Percentiles rank a stretch among this genome's conserved stretches.
These are phyloP conservation scores for Trichosporon faecale DNA, from an alignment of 1,284 basidiomycete species.

Conservation along the genomic window DNA sequence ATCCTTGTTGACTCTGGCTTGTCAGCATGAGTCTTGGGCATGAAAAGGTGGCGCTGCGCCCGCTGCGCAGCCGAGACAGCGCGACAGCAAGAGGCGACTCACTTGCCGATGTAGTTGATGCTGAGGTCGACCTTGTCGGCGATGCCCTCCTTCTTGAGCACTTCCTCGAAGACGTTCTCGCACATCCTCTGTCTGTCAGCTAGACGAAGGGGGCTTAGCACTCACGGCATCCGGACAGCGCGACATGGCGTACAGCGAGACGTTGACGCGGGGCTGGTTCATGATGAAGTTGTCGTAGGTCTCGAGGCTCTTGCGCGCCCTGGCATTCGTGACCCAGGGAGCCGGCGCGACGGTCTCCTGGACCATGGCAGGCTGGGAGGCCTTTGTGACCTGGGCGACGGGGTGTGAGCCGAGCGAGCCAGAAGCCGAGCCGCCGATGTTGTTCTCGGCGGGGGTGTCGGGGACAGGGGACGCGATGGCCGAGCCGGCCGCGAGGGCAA, in stretches of 20 bases:
- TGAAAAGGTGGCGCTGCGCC: neutral
- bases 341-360: neutral
- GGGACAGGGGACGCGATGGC: neutral
- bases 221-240: conserved; percentile 52
- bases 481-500: neutral
- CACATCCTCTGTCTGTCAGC: conserved; percentile 54
- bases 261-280: conserved; percentile 32
- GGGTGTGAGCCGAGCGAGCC: neutral
- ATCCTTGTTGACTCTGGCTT: conserved; percentile 61
- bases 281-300: neutral
- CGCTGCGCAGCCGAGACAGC: neutral
- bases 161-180: conserved; percentile 69
- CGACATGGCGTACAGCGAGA: conserved; percentile 51
- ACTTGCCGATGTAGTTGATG: conserved; percentile 72
- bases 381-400: neutral
- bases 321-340: neutral
- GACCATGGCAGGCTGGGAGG: neutral
- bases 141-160: conserved; percentile 60
- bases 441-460: neutral
- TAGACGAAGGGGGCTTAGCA: neutral
- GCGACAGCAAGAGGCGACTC: conserved; percentile 39
- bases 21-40: neutral
- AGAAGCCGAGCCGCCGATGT: too few relatives aligned
- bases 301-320: neutral
- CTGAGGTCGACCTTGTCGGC: conserved; percentile 64